Conservation (phyloP, 495 filamentous ascomycete genomes). For the Penicillium macrosclerotiorum region DNA sequence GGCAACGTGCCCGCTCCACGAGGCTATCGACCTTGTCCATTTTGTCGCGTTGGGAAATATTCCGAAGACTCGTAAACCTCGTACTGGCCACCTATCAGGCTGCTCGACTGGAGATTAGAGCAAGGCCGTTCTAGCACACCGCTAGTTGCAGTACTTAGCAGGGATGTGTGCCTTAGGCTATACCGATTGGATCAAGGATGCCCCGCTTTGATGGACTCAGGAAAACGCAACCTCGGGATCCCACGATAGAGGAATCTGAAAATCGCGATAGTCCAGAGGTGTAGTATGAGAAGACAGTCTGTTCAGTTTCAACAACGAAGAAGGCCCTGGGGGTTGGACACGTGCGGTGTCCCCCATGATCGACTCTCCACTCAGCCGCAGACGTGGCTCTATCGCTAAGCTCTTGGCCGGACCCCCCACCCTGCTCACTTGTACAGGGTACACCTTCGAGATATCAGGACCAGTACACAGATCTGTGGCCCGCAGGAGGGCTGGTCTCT, state of each 20-base stretch:
- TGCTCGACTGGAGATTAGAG: not conserved
- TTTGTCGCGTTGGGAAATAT: no score
- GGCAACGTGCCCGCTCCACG: conserved; percentile 20
- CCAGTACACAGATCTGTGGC: no score
- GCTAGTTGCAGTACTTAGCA: not conserved
- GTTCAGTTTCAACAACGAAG: no score
- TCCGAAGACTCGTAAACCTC: no score
- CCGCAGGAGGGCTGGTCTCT: no score
- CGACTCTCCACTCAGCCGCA: conserved; percentile 11
- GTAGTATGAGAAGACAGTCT: not conserved
- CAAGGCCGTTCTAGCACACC: not conserved
- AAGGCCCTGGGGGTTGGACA: conserved; percentile 1
- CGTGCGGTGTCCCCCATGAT: conserved; percentile 9
- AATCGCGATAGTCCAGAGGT: not conserved
- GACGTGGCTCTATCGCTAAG: conserved; percentile 15
- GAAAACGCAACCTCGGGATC: not conserved
- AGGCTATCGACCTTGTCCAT: conserved; percentile 21
- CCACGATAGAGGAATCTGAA: no score
- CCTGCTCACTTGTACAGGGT: no score
- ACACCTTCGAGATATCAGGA: no score
- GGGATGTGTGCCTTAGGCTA: not conserved
- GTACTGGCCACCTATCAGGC: not conserved
- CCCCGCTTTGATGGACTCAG: not conserved
- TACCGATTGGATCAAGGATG: not conserved
- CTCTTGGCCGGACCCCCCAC: not conserved